Conservation (phyloP, 2,329 filamentous ascomycete genomes). For the Sporothrix brasiliensis region DNA sequence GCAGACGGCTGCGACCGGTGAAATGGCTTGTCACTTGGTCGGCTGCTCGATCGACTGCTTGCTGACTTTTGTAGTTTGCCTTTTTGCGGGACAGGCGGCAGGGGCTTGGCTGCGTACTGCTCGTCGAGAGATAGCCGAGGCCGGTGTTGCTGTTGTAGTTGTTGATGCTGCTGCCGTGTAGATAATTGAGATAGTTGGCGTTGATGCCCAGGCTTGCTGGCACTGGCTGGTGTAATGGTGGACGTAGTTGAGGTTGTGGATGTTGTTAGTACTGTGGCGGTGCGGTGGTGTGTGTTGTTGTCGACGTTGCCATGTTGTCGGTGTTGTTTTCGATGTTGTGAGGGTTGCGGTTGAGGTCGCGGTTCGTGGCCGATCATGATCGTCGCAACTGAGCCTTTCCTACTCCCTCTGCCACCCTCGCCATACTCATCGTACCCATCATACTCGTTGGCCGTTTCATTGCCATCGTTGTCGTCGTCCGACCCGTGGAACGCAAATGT, state of each 20-base stretch:
- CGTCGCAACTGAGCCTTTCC: slow-evolving; percentile 20
- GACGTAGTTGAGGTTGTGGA: slow-evolving; percentile 24
- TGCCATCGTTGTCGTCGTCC: slow-evolving; percentile 24
- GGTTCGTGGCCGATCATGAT: slow-evolving; percentile 18
- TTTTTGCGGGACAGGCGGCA: background rate
- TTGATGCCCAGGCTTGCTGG: slow-evolving; percentile 4
- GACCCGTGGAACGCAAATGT: slow-evolving; percentile 29
- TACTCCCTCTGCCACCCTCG: slow-evolving; percentile 1
- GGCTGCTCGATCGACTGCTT: background rate
- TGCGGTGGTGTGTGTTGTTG: slow-evolving; percentile 26
- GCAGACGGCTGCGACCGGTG: slow-evolving; percentile 19
- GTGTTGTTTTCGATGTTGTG: slow-evolving; percentile 14
- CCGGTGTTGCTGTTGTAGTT: slow-evolving; percentile 4
- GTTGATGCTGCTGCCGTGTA: background rate
- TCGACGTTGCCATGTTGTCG: slow-evolving; percentile 1
- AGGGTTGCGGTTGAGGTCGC: slow-evolving; percentile 4
- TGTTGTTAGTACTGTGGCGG: slow-evolving; percentile 17
- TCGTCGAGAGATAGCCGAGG: slow-evolving; percentile 24
- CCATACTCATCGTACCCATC: slow-evolving; percentile 2
- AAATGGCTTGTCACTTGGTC: background rate
- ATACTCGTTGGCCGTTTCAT: background rate
- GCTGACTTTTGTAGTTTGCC: slow-evolving; percentile 1
- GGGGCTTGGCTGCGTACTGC: slow-evolving; percentile 17
- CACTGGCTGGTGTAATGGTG: slow-evolving; percentile 22
- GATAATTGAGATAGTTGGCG: background rate